Evolutionary conservation across 805 yeast species (phyloP), one percentile per base, ranked within the genome.

Genomic region (Nakazawaea ernobii): DNA sequence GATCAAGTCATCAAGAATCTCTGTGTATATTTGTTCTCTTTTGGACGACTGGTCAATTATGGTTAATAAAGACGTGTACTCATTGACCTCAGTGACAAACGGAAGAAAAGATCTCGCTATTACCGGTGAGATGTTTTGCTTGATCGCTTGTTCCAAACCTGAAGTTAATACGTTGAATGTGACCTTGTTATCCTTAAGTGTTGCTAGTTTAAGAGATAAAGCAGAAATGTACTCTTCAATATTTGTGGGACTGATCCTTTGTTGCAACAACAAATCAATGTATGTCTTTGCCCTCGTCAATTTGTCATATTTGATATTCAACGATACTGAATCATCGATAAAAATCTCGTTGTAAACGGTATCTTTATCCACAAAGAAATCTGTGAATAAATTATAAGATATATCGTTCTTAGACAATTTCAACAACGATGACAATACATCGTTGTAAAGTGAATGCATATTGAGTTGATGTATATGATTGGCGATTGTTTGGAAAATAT

Each of bases 81-180:
- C 43, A 15, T 17, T 30, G 11, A 10, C 5, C 11, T 8, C 27
- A 4, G 27, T 10, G 13, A 32, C 6, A 15, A 10, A 32, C 10
- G 7, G 32, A 14, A 41, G 17, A 26, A 41, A 8, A 17, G 10
- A 5, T n/a, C 14, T 6, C 7, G 30, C 44, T 9, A 32, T n/a
- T 4, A 2, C 32, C 2, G 36, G 7, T 7, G 28, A 20, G 7
- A 41, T 11, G 11, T 33, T 33, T 8, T 28, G 13, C 15, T 39
- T 8, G 14, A 24, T 28, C 6, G 33, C 17, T n/a, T 26, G 9
- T 3, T 32, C 30, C 15, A 45, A 45, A 6, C 45, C 45, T 9
- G 33, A n/a, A 2, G 49, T 46, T 13, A 46, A 40, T 3, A 46
- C 26, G 29, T 36, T 32, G 42, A 46, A 46, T 14, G n/a, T 40